Evolutionary conservation across 495 filamentous ascomycete species (phyloP), one percentile per base, ranked within the genome.

Genomic region (Staphylotrichum tortipilum): DNA sequence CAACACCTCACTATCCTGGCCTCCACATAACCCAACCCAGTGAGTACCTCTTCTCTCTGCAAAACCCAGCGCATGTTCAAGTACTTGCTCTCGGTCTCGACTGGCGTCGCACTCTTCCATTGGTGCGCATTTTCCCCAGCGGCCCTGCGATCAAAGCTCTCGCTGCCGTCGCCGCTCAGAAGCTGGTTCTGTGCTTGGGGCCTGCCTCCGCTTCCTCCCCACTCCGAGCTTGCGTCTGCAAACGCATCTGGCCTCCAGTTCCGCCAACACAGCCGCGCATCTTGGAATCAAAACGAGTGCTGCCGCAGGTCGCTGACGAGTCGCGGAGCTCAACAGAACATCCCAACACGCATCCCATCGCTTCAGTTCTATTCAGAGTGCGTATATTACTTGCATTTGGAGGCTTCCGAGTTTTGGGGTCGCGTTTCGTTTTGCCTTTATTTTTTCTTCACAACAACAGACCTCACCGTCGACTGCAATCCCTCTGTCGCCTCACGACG

Each of bases 391-490:
- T 52, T 33, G 45, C 37, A 21, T 52, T 21, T 21, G 31, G 3
- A 29, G 50, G 12, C 55, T 65, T 69, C 53, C 42, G 47, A 62
- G 56, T 58, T 66, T 67, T 58, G n/a, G 58, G 61, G 55, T 58
- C 51, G 45, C 56, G 46, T 55, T 67, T 65, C 53, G 52, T n/a
- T n/a, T n/a, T n/a, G n/a, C n/a, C n/a, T n/a, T n/a, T n/a, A n/a
- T n/a, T n/a, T n/a, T n/a, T n/a, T n/a, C n/a, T n/a, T n/a, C n/a
- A n/a, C n/a, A n/a, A n/a, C n/a, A n/a, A n/a, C n/a, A n/a, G n/a
- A 28, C 56, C 52, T 54, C 58, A 53, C 61, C 51, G 56, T 44
- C 60, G 50, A 9, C 7, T 51, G 54, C 68, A 71, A 69, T 73
- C 59, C 60, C 52, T 34, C 57, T 61, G 66, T 66, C 60, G 61